Evolutionary conservation across 768 basidiomycete genomes (phyloP), one percentile per base, ranked within the genome.

Genomic region (Mycena crocata): DNA sequence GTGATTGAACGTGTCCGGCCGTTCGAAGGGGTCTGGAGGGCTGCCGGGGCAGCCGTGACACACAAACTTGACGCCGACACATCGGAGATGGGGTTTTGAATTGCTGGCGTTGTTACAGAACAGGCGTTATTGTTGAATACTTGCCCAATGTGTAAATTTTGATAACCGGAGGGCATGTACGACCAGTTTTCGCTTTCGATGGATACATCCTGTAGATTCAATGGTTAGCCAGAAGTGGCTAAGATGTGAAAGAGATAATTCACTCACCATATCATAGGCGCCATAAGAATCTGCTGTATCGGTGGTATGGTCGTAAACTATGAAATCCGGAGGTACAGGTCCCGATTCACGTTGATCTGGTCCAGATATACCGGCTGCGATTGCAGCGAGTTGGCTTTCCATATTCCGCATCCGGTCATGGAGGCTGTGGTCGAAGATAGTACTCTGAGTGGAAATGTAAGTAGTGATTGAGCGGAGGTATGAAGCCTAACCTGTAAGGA

Each of bases 361-460:
- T 42, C 42, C 5, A 9, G 3, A 30, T 19, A 15, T 57, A 15
- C 40, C 56, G 39, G 26, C 17, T 1, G 51, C 32, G 1, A 62
- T 52, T 12, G 32, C 61, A 15, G 61, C 61, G 5, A 62, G 51
- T 30, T 55, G 61, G 23, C 10, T 23, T 39, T 62, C 42, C 45
- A 62, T 55, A 0, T 13, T 15, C 21, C 55, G 61, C 44, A 62
- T 54, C 12, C 52, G 40, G 6, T 55, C 51, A n/a, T 30, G 23
- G 26, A 62, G 50, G 17, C 42, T 55, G 32, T 24, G 26, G 15
- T 46, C 44, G 23, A 2, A 24, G 5, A 56, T 15, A 2, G 3
- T 19, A 23, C 34, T 23, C 57, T 59, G 34, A 15, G 45, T 10
- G 14, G 21, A 34, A 15, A 24, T 37, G 31, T 35, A 3, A 46